phyloP scores from a whole-genome alignment of 139 green algal species.

The Raphidocelis subcapitata region DNA sequence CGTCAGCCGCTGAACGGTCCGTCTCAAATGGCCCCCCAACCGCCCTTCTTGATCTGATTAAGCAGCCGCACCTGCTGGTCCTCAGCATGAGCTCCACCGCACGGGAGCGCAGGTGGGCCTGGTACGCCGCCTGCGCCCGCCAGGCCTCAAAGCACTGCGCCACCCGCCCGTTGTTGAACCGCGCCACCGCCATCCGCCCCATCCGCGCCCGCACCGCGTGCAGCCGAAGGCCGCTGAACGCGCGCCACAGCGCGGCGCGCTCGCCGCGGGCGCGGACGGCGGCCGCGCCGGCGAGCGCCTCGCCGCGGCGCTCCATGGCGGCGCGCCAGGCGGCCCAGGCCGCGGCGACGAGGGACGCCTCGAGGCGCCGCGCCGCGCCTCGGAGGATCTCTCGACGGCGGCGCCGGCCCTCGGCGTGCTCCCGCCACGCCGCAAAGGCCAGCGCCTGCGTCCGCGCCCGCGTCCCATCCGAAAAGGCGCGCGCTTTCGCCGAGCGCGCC shows the following conservation, averaged over 20 bases:
- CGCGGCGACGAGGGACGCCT: too few species aligned
- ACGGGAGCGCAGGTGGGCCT: too few species aligned
- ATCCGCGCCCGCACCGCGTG: constrained; percentile 6
- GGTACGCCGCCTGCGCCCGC: not conserved
- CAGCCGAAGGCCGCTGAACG: not conserved
- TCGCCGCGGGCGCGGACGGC: not conserved
- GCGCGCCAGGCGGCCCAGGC: not conserved
- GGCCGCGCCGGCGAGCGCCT: not conserved
- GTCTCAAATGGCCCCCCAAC: too few species aligned
- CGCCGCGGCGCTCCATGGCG: constrained; percentile 17
- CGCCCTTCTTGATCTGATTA: too few species aligned
- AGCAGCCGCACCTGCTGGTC: too few species aligned
- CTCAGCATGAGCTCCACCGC: too few species aligned
- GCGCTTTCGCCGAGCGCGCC: not conserved
- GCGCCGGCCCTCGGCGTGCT: too few species aligned
- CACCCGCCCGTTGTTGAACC: not conserved
- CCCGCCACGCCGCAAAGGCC: too few species aligned
- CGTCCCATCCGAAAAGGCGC: not conserved
- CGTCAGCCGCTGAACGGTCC: too few species aligned
- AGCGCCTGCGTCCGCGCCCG: too few species aligned
- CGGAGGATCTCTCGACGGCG: too few species aligned
- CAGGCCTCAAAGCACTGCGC: constrained; percentile 2
- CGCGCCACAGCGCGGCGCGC: not conserved
- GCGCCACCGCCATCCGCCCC: not conserved
- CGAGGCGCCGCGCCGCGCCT: too few species aligned